phyloP scores from a whole-genome alignment of 345 rosid genomes.

The Capsella bursapastoris region DNA sequence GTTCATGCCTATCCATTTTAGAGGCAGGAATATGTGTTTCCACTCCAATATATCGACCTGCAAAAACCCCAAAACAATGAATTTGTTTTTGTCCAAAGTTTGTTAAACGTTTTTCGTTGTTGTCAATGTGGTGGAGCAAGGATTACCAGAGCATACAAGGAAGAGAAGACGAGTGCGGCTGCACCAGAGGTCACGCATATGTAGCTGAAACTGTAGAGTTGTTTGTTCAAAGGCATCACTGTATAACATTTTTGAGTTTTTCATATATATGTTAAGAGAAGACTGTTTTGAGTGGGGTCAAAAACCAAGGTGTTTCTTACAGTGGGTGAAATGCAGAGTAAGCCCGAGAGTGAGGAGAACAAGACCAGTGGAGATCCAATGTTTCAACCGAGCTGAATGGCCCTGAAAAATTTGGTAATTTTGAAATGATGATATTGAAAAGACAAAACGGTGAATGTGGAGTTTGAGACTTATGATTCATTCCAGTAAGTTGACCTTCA shows the following conservation, averaged over 20 bases:
- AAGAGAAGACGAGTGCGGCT: slow-evolving; percentile 76
- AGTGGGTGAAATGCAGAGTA: slow-evolving; percentile 67
- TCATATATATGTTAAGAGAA: not conserved
- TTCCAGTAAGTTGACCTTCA: slow-evolving; percentile 54
- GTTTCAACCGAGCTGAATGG: slow-evolving; percentile 73
- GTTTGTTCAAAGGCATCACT: slow-evolving; percentile 88
- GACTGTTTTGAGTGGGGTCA: not conserved
- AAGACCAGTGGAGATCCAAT: slow-evolving; percentile 69
- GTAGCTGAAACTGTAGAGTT: slow-evolving; percentile 80
- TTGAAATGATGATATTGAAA: not conserved
- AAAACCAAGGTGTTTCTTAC: slow-evolving; percentile 51
- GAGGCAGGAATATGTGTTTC: slow-evolving; percentile 57
- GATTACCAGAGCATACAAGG: slow-evolving; percentile 67
- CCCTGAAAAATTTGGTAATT: slow-evolving; percentile 42
- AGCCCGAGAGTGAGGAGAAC: slow-evolving; percentile 63
- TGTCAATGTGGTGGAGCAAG: not conserved
- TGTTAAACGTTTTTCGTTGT: not conserved
- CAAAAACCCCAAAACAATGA: not conserved
- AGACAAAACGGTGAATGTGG: slow-evolving; percentile 10
- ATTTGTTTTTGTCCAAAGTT: not conserved
- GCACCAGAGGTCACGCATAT: slow-evolving; percentile 84
- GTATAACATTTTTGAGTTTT: slow-evolving; percentile 36
- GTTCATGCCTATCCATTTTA: slow-evolving; percentile 94
- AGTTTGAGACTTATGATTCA: not conserved
- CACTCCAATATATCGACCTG: slow-evolving; percentile 74